A percentile compares a stretch with the other conserved stretches of the same genome.
Conservation (phyloP, 352 stramenopile genomes). For the Globisporangium paddicum region DNA sequence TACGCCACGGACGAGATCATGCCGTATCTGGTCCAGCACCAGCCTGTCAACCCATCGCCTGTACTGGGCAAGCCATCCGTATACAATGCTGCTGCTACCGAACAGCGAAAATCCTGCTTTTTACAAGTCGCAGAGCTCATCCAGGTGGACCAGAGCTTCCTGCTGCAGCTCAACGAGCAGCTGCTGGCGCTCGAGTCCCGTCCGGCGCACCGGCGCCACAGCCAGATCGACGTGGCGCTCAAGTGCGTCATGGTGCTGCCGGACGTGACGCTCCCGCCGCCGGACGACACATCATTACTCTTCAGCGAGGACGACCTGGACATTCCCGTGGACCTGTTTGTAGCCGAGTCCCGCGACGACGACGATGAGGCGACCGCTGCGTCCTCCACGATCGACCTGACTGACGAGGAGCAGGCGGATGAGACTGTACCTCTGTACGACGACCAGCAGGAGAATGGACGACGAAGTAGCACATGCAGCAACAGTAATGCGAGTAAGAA, state of each 20-base stretch:
- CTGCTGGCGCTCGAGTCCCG: conserved; percentile 49
- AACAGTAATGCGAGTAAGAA: not conserved
- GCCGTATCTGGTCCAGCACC: conserved; percentile 53
- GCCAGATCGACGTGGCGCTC: conserved; percentile 69
- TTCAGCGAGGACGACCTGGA: conserved; percentile 32
- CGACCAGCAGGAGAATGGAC: not conserved
- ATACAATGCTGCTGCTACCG: not conserved
- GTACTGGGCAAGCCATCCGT: not conserved
- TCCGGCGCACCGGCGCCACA: conserved; percentile 54
- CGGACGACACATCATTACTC: conserved; percentile 33
- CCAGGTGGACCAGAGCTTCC: conserved; percentile 53
- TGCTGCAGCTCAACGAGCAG: conserved; percentile 60
- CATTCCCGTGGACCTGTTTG: conserved; percentile 19
- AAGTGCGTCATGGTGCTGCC: conserved; percentile 76
- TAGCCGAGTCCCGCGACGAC: conserved; percentile 12
- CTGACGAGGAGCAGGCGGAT: conserved; percentile 28
- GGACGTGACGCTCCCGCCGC: conserved; percentile 64
- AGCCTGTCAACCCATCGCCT: conserved; percentile 13
- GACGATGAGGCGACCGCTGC: conserved; percentile 14
- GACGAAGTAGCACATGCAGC: not conserved
- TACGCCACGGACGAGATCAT: conserved; percentile 76
- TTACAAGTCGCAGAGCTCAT: conserved; percentile 70
- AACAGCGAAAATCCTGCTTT: conserved; percentile 23
- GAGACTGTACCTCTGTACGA: conserved; percentile 2
- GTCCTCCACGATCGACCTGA: conserved; percentile 24